Conservation (phyloP, 179 eudicot genomes). For the Dionaea muscipula region DNA sequence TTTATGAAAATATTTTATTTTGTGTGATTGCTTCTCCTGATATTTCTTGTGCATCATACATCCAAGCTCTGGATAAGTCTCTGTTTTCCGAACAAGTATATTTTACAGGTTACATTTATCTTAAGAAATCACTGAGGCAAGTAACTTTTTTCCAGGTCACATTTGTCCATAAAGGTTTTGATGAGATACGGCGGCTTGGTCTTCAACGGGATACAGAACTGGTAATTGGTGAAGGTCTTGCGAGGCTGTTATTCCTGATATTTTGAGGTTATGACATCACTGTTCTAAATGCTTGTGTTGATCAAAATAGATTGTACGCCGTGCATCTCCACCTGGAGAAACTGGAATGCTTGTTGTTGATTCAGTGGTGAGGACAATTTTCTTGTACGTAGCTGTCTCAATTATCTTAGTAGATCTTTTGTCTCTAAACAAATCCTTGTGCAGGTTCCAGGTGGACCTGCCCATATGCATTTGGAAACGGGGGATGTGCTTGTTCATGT, state of each 20-base stretch:
- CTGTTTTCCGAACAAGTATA: too few relatives aligned
- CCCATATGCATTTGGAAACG: conserved; percentile 74
- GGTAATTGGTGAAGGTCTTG: conserved; percentile 28
- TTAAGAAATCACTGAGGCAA: too few relatives aligned
- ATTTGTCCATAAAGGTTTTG: conserved; percentile 94
- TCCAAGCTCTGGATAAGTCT: too few relatives aligned
- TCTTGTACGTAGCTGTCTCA: conserved; percentile 8
- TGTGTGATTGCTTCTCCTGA: neutral
- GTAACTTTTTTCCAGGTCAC: conserved; percentile 43
- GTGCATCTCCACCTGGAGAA: conserved; percentile 75
- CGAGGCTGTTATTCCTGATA: conserved; percentile 8
- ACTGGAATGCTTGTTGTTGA: conserved; percentile 98
- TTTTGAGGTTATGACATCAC: conserved; percentile 2
- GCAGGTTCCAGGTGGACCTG: conserved; percentile 97
- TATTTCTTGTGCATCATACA: too few relatives aligned
- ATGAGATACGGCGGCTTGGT: conserved; percentile 95
- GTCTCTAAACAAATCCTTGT: conserved; percentile 11
- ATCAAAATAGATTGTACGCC: conserved; percentile 65
- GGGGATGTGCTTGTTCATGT: conserved; percentile 88
- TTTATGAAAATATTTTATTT: too few relatives aligned
- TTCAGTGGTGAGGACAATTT: conserved; percentile 61
- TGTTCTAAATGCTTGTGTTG: conserved; percentile 10
- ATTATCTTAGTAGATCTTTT: neutral
- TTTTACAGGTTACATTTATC: too few relatives aligned
- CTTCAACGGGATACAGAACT: conserved; percentile 73